Conservation (phyloP, 2,329 filamentous ascomycete species). For the Colletotrichum eleusines region DNA sequence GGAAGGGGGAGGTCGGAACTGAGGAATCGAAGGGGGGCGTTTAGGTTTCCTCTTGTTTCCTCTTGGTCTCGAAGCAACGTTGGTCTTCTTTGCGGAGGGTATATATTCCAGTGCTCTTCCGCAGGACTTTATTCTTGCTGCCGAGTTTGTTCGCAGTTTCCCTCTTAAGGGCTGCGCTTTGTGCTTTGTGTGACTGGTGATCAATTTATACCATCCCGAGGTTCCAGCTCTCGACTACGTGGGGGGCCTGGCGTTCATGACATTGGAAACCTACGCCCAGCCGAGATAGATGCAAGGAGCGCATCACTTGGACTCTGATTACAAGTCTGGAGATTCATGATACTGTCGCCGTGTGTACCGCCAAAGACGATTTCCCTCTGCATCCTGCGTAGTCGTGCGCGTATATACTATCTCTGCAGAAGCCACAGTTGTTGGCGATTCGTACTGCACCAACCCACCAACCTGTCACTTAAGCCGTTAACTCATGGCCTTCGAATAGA, state of each 20-base stretch:
- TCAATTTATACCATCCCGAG: not conserved
- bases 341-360: not conserved
- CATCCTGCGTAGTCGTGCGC: not conserved
- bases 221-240: not conserved
- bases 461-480: not conserved
- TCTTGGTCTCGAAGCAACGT: not conserved
- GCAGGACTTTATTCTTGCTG: not conserved
- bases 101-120: not conserved
- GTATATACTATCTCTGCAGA: not conserved
- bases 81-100: too few relatives aligned
- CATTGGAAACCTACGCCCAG: not conserved
- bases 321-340: not conserved
- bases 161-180: not conserved
- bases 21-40: too few relatives aligned
- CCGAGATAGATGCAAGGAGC: not conserved
- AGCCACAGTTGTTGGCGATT: not conserved
- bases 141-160: not conserved
- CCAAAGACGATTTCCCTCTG: not conserved
- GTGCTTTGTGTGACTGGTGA: not conserved
- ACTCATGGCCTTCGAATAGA: not conserved
- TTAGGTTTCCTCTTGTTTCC: not conserved
- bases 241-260: not conserved
- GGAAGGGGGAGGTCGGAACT: not conserved
- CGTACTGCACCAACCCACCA: not conserved
- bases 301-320: not conserved